Conservation (phyloP, 257 asterid genomes). For the Jacaranda mimosifolia region DNA sequence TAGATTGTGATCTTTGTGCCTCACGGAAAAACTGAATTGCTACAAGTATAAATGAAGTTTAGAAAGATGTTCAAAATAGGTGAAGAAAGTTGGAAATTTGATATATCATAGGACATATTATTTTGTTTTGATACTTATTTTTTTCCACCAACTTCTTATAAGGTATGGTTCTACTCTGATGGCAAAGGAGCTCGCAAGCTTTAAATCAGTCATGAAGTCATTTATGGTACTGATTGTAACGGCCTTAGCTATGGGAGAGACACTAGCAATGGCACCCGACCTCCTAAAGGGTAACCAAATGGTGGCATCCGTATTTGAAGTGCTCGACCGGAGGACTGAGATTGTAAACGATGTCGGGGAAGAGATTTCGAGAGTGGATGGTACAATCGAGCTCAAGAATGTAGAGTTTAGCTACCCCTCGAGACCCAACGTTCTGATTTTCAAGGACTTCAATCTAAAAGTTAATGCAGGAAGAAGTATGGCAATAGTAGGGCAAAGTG, state of each 20-base stretch:
- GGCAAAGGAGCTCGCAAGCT: constrained; percentile 84
- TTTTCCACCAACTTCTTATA: background rate
- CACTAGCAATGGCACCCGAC: constrained; percentile 98
- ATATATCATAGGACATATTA: too few species aligned
- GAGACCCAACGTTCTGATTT: constrained; percentile 77
- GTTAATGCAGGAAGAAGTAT: constrained; percentile 85
- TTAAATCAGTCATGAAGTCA: constrained; percentile 87
- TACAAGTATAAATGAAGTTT: too few species aligned
- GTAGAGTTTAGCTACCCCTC: constrained; percentile 95
- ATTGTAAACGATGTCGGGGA: constrained; percentile 80
- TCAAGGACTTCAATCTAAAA: constrained; percentile 81
- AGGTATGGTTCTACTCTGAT: constrained; percentile 89
- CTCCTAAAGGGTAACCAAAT: constrained; percentile 89
- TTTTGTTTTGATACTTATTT: background rate
- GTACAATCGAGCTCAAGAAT: constrained; percentile 78
- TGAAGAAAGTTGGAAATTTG: too few species aligned
- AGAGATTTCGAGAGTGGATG: constrained; percentile 67
- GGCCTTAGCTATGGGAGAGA: constrained; percentile 97
- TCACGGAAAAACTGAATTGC: too few species aligned
- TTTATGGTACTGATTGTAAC: constrained; percentile 92
- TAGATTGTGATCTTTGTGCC: too few species aligned
- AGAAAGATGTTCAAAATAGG: too few species aligned
- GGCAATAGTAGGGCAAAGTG: constrained; percentile 97
- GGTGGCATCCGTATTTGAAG: constrained; percentile 89
- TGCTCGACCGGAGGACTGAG: constrained; percentile 83